Base-by-base conservation (phyloP, 2,329 filamentous ascomycete species). In the Aureobasidium musti region DNA sequence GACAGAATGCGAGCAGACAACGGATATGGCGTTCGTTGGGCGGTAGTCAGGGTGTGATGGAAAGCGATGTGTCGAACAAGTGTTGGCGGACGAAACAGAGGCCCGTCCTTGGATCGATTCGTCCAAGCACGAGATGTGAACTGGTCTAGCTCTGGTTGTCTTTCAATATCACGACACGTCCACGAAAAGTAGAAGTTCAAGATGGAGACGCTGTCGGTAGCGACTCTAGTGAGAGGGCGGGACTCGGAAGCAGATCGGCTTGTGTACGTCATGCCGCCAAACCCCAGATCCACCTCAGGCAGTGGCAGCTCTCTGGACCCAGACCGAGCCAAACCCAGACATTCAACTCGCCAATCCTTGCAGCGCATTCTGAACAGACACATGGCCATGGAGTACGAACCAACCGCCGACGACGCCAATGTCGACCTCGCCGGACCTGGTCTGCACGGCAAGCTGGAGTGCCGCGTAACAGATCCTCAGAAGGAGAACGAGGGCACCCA, bases 401-500 rank as follows among this genome's bases (percentile, higher is more conserved):
- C 61, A 3, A 43, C 41, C 6, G 47, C 61, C 47, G 61, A 53
- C 61, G 61, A 54, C 35, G 61, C 49, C 7, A 64, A 64, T 8
- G 61, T 64, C 61, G 88, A 90, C 73, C 79, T 87, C 61, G 84
- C 84, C 41, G 87, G 87, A 53, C 82, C 90, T 64, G 89, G 89
- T 68, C 84, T 83, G 43, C 72, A 87, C 71, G 94, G 96, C 71
- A 84, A 86, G 66, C 84, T 99, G 50, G 90, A 96, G 75, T 97
- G 93, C 76, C 87, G 82, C 21, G 94, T 99, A 21, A 87, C 87
- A 65, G 86, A 89, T 67, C 92, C 95, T 23, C 86, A 94, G 78
- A 98, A 97, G 79, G 95, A 98, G 82, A 95, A 94, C 74, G 92
- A 97, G 74, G 94, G 95, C 56, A 96, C 93, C 67, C 97, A 97